phyloP scores from a whole-genome alignment of 73 alveolate species.

The Blepharisma japonicum region DNA sequence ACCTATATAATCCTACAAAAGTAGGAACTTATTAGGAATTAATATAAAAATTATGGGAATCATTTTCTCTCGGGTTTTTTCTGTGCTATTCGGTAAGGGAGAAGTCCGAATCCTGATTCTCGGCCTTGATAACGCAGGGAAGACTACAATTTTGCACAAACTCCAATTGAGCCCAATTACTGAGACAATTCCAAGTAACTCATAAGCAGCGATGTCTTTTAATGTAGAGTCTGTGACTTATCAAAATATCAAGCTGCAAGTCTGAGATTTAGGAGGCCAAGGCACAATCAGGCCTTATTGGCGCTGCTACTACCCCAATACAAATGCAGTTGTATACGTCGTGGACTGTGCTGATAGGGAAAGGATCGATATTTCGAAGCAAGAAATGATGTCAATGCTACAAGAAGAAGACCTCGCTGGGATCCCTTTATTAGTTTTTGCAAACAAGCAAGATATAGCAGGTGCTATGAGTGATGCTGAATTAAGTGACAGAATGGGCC shows the following conservation, averaged over 20 bases:
- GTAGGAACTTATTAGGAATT: too few species aligned
- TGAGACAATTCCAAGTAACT: slow-evolving; percentile 90
- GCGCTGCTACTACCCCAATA: slow-evolving; percentile 81
- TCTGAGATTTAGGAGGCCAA: slow-evolving; percentile 95
- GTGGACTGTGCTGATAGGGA: slow-evolving; percentile 73
- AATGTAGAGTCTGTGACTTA: slow-evolving; percentile 77
- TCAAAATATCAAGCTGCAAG: slow-evolving; percentile 57
- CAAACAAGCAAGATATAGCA: slow-evolving; percentile 79
- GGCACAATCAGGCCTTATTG: slow-evolving; percentile 74
- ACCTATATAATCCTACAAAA: too few species aligned
- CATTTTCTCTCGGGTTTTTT: background rate
- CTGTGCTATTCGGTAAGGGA: slow-evolving; percentile 27
- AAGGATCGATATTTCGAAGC: slow-evolving; percentile 49
- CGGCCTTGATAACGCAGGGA: slow-evolving; percentile 97
- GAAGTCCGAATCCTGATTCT: slow-evolving; percentile 50
- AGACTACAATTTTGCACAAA: slow-evolving; percentile 80
- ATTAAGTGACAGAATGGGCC: slow-evolving; percentile 31
- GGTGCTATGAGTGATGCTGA: slow-evolving; percentile 36
- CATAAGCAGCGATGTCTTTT: slow-evolving; percentile 90
- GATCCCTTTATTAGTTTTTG: slow-evolving; percentile 75
- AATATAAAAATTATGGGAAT: too few species aligned
- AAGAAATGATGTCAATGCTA: slow-evolving; percentile 57
- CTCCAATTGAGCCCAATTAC: slow-evolving; percentile 59
- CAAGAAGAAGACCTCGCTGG: slow-evolving; percentile 44
- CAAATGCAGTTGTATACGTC: slow-evolving; percentile 73